Evolutionary conservation across 73 alveolate species (phyloP), one percentile per base, ranked within the genome.

Genomic region (Blepharisma japonicum): DNA sequence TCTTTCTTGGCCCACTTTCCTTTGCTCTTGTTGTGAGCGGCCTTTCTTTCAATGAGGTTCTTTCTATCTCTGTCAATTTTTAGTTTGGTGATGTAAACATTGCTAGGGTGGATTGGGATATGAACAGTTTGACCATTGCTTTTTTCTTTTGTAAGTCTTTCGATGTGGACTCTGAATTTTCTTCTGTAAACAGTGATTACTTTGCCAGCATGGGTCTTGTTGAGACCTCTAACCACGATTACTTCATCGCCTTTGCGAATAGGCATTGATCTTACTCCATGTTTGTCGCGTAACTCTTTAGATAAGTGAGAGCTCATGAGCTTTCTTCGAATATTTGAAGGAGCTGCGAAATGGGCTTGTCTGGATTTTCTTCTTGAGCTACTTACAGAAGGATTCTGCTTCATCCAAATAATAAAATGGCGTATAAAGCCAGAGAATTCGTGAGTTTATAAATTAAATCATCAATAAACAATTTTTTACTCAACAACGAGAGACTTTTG

Each of bases 231-330:
- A 61, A 84, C 91, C 50, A 88, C 80, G 54, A 86, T 82, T 27
- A 88, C 95, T 82, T 88, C 95, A 67, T 88, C 99, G 71, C 93
- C 99, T 84, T 90, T 93, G 74, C 97, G 87, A 83, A 95, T 92
- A 78, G 99, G 98, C 86, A 95, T 86, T 8, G 99, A 87, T 83
- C 98, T 91, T 77, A 90, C 95, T 71, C 68, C 68, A 81, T 84
- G 76, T 84, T 85, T 81, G 81, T 81, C 76, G 68, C 91, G 82
- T 71, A 89, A 79, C 67, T 92, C 94, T 86, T 91, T 94, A 66
- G 89, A 56, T 82, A 94, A 76, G 71, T 87, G 95, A 77, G 95
- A 82, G 79, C 92, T 78, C 98, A 94, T 94, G 87, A 91, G 55
- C 93, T 81, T 88, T 87, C 96, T 90, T 77, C 94, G 91, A 71